Evolutionary conservation across 2,329 filamentous ascomycete species (phyloP).

Genomic region (Aureobasidium sp.): DNA sequence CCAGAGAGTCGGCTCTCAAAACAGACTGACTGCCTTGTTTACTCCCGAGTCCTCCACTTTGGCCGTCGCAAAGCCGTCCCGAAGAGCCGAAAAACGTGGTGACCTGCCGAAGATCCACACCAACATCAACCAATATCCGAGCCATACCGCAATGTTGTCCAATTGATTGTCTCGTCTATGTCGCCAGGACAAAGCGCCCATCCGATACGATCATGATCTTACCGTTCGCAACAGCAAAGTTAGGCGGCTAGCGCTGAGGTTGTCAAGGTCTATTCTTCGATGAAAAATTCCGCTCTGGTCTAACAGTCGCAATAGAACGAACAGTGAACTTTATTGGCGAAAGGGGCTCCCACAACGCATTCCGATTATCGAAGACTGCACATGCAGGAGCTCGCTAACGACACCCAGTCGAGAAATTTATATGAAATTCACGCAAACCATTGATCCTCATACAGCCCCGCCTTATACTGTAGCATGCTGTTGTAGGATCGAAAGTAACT

Average conservation of each 20-base stretch:
- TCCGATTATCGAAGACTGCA: neutral
- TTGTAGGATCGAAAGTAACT: conserved; percentile 2
- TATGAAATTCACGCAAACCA: neutral
- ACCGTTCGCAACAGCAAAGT: conserved; percentile 2
- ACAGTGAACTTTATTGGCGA: neutral
- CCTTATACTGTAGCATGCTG: neutral
- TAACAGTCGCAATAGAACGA: neutral
- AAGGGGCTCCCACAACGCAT: neutral
- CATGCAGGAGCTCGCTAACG: neutral
- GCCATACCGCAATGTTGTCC: neutral
- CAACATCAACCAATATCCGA: neutral
- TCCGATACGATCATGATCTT: conserved; percentile 1
- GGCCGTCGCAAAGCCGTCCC: neutral
- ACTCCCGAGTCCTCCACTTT: neutral
- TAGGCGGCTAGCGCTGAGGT: neutral
- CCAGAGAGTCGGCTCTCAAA: neutral
- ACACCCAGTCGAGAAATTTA: neutral
- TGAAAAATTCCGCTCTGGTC: neutral
- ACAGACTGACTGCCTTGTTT: neutral
- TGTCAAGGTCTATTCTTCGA: neutral
- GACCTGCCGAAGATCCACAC: neutral
- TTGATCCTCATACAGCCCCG: neutral
- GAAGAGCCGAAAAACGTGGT: conserved; percentile 3
- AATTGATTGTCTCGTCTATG: conserved; percentile 7
- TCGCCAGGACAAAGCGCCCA: neutral